phyloP scores from a whole-genome alignment of 345 rosid species.

The Aquilaria sinensis region DNA sequence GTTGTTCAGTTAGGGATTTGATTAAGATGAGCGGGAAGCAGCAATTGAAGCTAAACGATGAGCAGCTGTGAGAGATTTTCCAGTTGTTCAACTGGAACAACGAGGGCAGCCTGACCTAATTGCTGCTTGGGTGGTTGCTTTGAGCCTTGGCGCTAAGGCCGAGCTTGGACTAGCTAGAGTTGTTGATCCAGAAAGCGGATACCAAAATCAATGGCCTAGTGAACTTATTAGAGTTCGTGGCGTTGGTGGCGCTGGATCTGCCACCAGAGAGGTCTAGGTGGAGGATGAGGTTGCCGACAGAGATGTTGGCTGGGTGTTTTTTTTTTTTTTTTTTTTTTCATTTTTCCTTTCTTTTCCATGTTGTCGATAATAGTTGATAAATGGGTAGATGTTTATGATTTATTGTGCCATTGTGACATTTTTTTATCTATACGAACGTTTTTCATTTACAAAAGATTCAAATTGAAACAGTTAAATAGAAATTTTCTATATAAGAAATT shows the following conservation, averaged over 20 bases:
- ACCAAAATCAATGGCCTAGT: conserved; percentile 75
- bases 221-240: conserved; percentile 80
- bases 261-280: conserved; percentile 59
- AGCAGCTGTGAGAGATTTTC: conserved; percentile 75
- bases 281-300: conserved; percentile 59
- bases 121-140: conserved; percentile 79
- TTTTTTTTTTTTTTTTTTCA: neutral
- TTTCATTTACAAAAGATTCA: too few species aligned
- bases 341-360: neutral
- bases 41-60: conserved; percentile 56
- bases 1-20: neutral
- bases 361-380: too few species aligned
- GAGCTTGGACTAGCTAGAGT: conserved; percentile 64
- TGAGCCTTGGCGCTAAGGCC: conserved; percentile 72
- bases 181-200: conserved; percentile 65
- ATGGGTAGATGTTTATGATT: too few species aligned
- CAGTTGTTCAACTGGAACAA: conserved; percentile 79
- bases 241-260: conserved; percentile 72
- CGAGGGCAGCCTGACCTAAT: conserved; percentile 85
- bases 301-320: conserved; percentile 25
- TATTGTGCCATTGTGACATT: too few species aligned
- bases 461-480: too few species aligned
- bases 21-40: conserved; percentile 44
- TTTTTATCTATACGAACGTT: too few species aligned
- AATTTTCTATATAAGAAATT: too few species aligned